phyloP scores from a whole-genome alignment of 2,329 filamentous ascomycete genomes.

The Aaosphaeria pasadenensis region DNA sequence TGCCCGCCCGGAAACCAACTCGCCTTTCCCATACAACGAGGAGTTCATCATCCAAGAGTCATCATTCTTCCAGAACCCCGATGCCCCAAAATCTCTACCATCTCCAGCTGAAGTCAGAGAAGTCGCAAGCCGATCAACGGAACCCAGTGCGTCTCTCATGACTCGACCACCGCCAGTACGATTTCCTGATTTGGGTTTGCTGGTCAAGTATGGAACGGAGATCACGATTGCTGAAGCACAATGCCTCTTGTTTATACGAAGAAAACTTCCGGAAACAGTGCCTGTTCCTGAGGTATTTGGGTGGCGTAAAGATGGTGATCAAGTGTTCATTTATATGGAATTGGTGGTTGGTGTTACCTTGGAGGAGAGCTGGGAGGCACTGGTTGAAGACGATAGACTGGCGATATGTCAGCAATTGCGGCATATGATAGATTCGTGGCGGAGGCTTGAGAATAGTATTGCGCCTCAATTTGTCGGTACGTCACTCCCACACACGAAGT shows the following conservation, averaged over 20 bases:
- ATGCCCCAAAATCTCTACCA: conserved; percentile 8
- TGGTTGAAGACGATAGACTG: neutral
- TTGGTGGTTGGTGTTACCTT: conserved; percentile 12
- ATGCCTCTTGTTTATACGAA: conserved; percentile 9
- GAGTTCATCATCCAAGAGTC: neutral
- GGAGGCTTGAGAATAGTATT: neutral
- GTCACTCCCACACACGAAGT: neutral
- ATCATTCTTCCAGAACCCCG: conserved; percentile 8
- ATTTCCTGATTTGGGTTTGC: conserved; percentile 8
- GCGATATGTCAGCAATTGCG: neutral
- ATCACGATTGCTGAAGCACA: conserved; percentile 9
- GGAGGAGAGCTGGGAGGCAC: conserved; percentile 11
- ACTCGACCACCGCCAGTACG: neutral
- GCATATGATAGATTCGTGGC: neutral
- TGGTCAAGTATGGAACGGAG: conserved; percentile 13
- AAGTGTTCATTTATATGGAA: conserved; percentile 20
- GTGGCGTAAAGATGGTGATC: conserved; percentile 10
- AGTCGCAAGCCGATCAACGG: conserved; percentile 8
- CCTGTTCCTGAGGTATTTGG: conserved; percentile 17
- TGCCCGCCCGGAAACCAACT: too few species aligned
- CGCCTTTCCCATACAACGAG: neutral
- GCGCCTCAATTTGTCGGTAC: neutral
- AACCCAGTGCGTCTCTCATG: conserved; percentile 7
- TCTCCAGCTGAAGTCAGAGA: conserved; percentile 10
- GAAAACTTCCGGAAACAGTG: conserved; percentile 4